Percentiles rank a stretch among this genome's conserved stretches.
phyloP scores from a whole-genome alignment of 768 basidiomycete genomes.

The Imleria badia region DNA sequence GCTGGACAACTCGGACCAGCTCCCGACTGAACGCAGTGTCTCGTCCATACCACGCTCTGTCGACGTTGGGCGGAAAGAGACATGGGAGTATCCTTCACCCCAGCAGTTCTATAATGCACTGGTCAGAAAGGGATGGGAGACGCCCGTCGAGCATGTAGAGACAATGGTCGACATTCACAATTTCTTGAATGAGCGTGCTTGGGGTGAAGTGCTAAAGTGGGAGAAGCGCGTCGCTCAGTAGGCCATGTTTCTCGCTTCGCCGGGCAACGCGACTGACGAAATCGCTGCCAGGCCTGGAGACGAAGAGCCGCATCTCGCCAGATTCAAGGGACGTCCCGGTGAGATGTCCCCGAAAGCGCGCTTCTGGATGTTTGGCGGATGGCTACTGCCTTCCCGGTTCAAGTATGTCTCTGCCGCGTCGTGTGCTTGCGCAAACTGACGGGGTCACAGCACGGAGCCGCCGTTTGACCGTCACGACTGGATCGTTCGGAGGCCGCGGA shows the following conservation, averaged over 20 bases:
- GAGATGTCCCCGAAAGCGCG: constrained; percentile 94
- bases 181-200: constrained; percentile 95
- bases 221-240: constrained; percentile 57
- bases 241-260: neutral
- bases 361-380: constrained; percentile 82
- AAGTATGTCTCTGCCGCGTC: constrained; percentile 53
- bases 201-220: constrained; percentile 94
- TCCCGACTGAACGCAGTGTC: constrained; percentile 72
- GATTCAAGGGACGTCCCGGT: constrained; percentile 88
- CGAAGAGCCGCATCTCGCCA: constrained; percentile 70
- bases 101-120: constrained; percentile 99
- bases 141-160: constrained; percentile 93
- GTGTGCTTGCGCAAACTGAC: neutral
- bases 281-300: constrained; percentile 42
- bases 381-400: constrained; percentile 86
- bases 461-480: constrained; percentile 99
- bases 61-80: constrained; percentile 24
- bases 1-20: constrained; percentile 48
- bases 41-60: constrained; percentile 84
- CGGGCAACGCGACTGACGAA: neutral
- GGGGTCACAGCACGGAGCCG: constrained; percentile 65
- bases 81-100: constrained; percentile 96
- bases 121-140: constrained; percentile 95
- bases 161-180: constrained; percentile 99
- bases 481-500: constrained; percentile 79